Base-by-base conservation (phyloP, 352 stramenopile genomes). In the Phytophthora idaei region DNA sequence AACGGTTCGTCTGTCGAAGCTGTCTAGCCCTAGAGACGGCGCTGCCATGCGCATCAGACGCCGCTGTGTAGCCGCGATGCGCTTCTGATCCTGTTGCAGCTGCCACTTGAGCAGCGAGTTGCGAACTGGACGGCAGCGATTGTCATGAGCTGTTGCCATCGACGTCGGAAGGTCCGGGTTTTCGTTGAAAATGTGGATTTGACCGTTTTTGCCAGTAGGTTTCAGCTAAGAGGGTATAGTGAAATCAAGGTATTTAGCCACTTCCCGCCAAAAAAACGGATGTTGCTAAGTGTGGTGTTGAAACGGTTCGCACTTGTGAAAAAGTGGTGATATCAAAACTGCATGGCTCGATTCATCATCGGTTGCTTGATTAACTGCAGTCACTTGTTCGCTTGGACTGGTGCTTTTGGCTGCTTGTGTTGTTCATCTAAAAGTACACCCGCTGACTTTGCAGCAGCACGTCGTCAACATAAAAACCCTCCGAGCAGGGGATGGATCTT, bases 361-460 rank as follows among this genome's bases (percentile, higher is more conserved):
- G 67, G 62, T 66, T 68, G 52, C 39, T 69, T 71, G 50, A 68
- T 73, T 73, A 73, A 51, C 64, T 71, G 52, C 54, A 64, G 52
- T 66, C 59, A 37, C 57, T 67, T 54, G 49, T n/a, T 44, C 36
- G 52, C 39, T 60, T 36, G 45, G 54, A 64, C 61, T 68, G 9
- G 54, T 64, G 70, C 54, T 66, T 55, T 42, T 42, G 28, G 52
- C 61, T 68, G 62, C 50, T 64, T 66, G 64, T 74, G 52, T 63
- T 69, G 48, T 62, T 57, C 28, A 65, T 68, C 64, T 77, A 77
- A 67, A 42, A 74, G 56, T 74, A 77, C 70, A 77, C 70, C 70
- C 70, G 70, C 70, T 74, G 56, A 72, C 55, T 42, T 51, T 52
- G 60, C 54, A 75, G 52, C 67, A 64, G 66, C 64, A 69, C 60